These are phyloP conservation scores for Lentinus tigrinus DNA, from an alignment of 768 basidiomycete species.

Conservation along the genomic window DNA sequence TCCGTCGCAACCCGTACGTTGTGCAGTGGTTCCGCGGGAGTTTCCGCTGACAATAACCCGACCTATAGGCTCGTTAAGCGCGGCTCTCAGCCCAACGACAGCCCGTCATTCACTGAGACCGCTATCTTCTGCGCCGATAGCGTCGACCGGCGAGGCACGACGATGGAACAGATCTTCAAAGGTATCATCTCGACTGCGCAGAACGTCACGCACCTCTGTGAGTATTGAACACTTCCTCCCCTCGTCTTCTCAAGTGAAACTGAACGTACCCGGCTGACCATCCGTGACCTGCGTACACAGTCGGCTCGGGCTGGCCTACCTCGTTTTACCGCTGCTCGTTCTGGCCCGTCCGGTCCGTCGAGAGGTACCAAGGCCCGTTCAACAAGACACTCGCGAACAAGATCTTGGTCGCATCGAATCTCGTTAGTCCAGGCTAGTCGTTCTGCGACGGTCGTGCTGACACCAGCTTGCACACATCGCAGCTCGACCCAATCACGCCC, in stretches of 20 bases:
- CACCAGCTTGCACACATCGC: too few relatives aligned
- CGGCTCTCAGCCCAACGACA: not conserved
- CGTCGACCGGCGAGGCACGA: not conserved
- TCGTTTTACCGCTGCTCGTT: not conserved
- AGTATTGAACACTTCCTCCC: not conserved
- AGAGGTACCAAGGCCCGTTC: conserved; percentile 15
- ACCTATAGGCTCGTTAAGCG: too few relatives aligned
- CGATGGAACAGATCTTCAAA: not conserved
- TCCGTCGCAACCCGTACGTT: not conserved
- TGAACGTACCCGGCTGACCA: not conserved
- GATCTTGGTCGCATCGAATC: conserved; percentile 10
- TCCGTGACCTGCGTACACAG: not conserved
- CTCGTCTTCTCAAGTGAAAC: not conserved
- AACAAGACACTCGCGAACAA: conserved; percentile 11
- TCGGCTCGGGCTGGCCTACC: not conserved
- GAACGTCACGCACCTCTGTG: not conserved
- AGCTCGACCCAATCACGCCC: not conserved
- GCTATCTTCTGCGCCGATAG: not conserved
- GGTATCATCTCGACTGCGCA: not conserved
- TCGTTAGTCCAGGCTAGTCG: not conserved
- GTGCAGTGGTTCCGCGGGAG: too few relatives aligned
- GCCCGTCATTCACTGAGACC: not conserved
- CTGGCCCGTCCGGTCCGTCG: conserved; percentile 12
- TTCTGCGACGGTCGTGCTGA: not conserved
- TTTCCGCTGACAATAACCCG: not conserved